These are phyloP conservation scores for Aureobasidium mangrovei DNA, from an alignment of 2,329 filamentous ascomycete genomes.

Conservation along the genomic window DNA sequence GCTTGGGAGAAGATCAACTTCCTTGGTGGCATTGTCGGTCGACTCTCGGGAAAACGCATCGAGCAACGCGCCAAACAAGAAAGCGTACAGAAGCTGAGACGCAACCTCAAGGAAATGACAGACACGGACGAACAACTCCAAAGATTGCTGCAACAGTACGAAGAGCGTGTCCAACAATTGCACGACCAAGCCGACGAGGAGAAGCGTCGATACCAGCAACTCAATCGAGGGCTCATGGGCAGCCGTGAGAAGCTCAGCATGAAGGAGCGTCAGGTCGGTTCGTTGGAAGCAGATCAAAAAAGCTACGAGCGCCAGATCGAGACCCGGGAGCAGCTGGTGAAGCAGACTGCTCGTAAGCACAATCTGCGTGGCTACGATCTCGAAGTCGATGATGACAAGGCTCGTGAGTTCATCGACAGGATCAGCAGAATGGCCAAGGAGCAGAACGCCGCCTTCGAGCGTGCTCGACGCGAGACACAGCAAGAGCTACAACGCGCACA, in stretches of 20 bases:
- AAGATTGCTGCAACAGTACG: constrained; percentile 64
- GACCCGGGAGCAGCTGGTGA: constrained; percentile 63
- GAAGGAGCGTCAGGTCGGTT: constrained; percentile 59
- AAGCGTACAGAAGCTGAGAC: constrained; percentile 60
- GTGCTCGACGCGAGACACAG: constrained; percentile 61
- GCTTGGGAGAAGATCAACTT: constrained; percentile 65
- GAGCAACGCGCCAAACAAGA: constrained; percentile 62
- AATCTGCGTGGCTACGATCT: constrained; percentile 78
- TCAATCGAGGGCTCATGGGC: constrained; percentile 45
- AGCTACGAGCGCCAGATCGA: constrained; percentile 74
- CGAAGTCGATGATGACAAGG: constrained; percentile 63
- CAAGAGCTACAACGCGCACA: constrained; percentile 69
- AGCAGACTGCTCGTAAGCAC: constrained; percentile 65
- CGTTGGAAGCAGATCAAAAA: constrained; percentile 75
- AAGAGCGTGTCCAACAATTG: constrained; percentile 56
- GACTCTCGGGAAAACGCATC: constrained; percentile 67
- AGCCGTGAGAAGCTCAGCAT: constrained; percentile 34
- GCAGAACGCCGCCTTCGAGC: constrained; percentile 70
- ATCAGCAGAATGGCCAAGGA: constrained; percentile 67
- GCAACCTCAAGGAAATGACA: constrained; percentile 64
- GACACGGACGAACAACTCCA: constrained; percentile 72
- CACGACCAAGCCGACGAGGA: constrained; percentile 55
- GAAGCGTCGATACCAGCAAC: constrained; percentile 54
- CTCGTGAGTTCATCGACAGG: constrained; percentile 67
- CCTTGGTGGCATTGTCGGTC: constrained; percentile 64